Base-by-base conservation (phyloP, 257 asterid genomes). In the Plantago ovata region DNA sequence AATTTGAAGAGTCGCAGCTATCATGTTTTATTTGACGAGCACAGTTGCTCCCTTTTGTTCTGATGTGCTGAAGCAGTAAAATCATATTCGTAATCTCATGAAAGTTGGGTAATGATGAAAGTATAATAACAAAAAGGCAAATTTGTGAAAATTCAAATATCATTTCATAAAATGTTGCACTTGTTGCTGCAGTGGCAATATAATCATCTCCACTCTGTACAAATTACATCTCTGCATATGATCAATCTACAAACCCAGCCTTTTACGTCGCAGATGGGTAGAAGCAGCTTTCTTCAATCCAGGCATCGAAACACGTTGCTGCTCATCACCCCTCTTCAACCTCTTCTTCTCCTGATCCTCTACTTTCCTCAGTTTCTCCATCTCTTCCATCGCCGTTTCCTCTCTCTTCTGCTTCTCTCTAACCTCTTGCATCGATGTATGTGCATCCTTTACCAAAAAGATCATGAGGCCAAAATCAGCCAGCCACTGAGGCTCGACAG, bases 381-480 rank as follows among this genome's bases (percentile, higher is more conserved):
- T 84, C 64, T 90, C 94, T 67, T 90, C 98, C 96, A 87, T 87
- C 9, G 89, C 83, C 0, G 91, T 82, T 67, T 87, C 87, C 75
- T 87, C 98, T 53, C 87, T 82, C 66, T 83, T 87, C 77, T 83
- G 94, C 54, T 74, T 90, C 85, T 84, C 87, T 75, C 77, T 87
- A 53, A 87, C 95, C 71, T 87, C 96, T 21, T 82, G 33, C 87
- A 87, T 72, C 0, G 96, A 90, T 1, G 87, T 81, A 64, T 86
- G 95, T 0, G 95, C 87, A 0, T 86, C 96, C 71, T 90, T 90
- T 15, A 90, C 86, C 0, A 96, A 87, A 79, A 90, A 90, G 57
- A 90, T 86, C 98, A 90, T 90, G 21, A 96, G 98, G 3, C 98
- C 97, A 63, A 90, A 51, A 69, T 90, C 95, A 0, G 98, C 98